Conservation (phyloP, 2,329 filamentous ascomycete genomes). For the Chaetoscypha palmicola region DNA sequence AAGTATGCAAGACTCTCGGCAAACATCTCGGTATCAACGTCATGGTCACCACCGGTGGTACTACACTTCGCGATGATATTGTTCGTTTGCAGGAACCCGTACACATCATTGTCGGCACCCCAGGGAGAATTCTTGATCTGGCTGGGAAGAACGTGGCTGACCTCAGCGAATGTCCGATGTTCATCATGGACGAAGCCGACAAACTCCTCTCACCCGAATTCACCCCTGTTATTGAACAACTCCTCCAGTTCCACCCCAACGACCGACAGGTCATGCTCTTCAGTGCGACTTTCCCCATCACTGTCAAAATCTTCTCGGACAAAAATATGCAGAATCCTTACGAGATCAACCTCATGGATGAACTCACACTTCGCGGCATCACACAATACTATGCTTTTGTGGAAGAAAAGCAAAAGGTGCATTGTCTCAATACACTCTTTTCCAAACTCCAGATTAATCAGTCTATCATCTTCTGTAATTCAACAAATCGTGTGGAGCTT, state of each 20-base stretch:
- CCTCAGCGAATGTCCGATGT: constrained; percentile 91
- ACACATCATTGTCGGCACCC: constrained; percentile 96
- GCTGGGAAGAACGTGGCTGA: constrained; percentile 96
- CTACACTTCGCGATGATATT: constrained; percentile 91
- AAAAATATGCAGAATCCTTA: constrained; percentile 96
- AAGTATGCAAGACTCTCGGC: constrained; percentile 97
- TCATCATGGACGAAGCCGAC: constrained; percentile 99
- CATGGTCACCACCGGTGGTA: constrained; percentile 98
- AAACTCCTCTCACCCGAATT: constrained; percentile 96
- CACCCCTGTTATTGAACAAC: constrained; percentile 93
- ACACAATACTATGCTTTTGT: constrained; percentile 99
- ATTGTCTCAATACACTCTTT: constrained; percentile 97
- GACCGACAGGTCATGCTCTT: constrained; percentile 99
- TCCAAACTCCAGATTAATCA: constrained; percentile 99
- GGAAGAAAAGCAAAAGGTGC: constrained; percentile 98
- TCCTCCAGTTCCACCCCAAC: constrained; percentile 91
- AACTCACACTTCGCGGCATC: constrained; percentile 94
- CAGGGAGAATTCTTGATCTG: constrained; percentile 90
- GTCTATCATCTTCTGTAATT: constrained; percentile 99
- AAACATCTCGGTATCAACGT: constrained; percentile 97
- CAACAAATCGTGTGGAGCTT: constrained; percentile 94
- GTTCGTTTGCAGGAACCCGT: constrained; percentile 89
- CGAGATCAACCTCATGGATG: constrained; percentile 99
- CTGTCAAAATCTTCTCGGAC: constrained; percentile 96
- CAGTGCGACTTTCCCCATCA: constrained; percentile 93